Conservation (phyloP, 129 eudicot genomes). For the Deinandra increscens region DNA sequence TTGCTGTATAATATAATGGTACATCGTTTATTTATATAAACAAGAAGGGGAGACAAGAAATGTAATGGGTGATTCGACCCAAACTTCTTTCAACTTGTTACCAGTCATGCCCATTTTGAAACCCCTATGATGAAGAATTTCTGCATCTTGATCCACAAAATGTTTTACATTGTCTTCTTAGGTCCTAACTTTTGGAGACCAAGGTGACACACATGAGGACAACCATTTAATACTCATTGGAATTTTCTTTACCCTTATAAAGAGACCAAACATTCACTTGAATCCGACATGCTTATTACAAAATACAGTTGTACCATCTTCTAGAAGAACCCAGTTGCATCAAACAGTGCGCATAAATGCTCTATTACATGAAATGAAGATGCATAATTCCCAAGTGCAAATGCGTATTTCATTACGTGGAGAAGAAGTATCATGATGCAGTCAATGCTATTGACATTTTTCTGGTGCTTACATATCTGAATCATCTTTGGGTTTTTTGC, state of each 20-base stretch:
- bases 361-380: slow-evolving; percentile 9
- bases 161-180: slow-evolving; percentile 14
- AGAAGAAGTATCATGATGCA: slow-evolving; percentile 17
- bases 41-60: neutral
- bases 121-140: neutral
- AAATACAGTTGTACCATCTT: slow-evolving; percentile 14
- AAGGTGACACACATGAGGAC: slow-evolving; percentile 46
- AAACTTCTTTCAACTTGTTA: neutral
- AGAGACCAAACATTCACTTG: slow-evolving; percentile 11
- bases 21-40: neutral
- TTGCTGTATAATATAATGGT: neutral
- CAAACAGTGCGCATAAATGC: slow-evolving; percentile 15
- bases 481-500: slow-evolving; percentile 18
- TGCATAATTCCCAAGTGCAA: slow-evolving; percentile 23
- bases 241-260: slow-evolving; percentile 21
- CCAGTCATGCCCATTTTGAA: neutral
- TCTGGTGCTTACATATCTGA: slow-evolving; percentile 10
- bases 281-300: slow-evolving; percentile 11
- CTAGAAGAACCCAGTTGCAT: slow-evolving; percentile 25
- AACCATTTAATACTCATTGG: slow-evolving; percentile 7
- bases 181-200: slow-evolving; percentile 88
- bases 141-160: neutral
- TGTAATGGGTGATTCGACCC: neutral
- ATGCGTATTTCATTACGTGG: slow-evolving; percentile 23
- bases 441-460: slow-evolving; percentile 13